Evolutionary conservation across 306 rosid species (phyloP).

Genomic region (Fragaria iinumae): DNA sequence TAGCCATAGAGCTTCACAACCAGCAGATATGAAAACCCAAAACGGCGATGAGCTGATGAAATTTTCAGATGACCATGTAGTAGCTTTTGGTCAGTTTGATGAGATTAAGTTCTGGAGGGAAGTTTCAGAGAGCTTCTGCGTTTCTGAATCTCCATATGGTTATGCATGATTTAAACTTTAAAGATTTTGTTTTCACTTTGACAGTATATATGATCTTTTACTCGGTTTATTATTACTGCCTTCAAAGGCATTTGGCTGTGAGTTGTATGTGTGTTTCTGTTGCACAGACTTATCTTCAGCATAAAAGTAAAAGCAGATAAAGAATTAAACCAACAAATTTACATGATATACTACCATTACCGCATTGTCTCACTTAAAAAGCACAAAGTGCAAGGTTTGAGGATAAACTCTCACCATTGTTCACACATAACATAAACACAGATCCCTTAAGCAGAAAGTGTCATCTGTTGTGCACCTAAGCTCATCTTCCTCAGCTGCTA

Average conservation of each 20-base stretch:
- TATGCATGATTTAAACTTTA: neutral
- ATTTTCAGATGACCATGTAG: neutral
- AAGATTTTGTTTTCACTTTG: neutral
- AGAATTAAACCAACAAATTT: conserved; percentile 23
- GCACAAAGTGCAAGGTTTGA: conserved; percentile 25
- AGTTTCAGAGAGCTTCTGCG: conserved; percentile 2
- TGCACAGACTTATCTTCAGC: neutral
- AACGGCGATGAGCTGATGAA: neutral
- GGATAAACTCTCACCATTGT: conserved; percentile 20
- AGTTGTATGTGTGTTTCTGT: neutral
- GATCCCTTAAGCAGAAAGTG: conserved; percentile 24
- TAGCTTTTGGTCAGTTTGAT: neutral
- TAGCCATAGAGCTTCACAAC: neutral
- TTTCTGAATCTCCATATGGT: conserved; percentile 15
- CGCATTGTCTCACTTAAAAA: conserved; percentile 30
- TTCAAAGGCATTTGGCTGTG: neutral
- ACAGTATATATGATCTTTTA: neutral
- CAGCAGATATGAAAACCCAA: too few species aligned
- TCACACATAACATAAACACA: conserved; percentile 32
- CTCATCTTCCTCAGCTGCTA: conserved; percentile 34
- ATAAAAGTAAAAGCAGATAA: neutral
- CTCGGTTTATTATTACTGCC: neutral
- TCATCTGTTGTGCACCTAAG: conserved; percentile 14
- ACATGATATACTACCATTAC: conserved; percentile 27
- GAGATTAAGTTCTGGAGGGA: conserved; percentile 32